phyloP scores from a whole-genome alignment of 2,329 filamentous ascomycete species.

The Penicillium hordei region DNA sequence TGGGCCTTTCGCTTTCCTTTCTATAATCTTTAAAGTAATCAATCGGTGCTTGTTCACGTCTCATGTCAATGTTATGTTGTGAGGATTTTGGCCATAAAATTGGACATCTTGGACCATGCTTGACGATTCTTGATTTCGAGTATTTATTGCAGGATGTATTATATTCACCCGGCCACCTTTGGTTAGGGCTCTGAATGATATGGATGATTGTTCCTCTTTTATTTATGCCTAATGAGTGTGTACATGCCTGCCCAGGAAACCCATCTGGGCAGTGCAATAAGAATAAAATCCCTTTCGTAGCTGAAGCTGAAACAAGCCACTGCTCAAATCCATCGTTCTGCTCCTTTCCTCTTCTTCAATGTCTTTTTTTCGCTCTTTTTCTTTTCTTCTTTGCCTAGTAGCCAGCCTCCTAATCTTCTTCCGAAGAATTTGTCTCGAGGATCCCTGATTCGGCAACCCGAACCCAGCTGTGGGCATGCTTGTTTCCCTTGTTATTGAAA shows the following conservation, averaged over 20 bases:
- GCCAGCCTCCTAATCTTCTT: background rate
- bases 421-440: background rate
- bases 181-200: background rate
- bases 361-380: background rate
- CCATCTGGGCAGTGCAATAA: background rate
- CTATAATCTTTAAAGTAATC: slow-evolving; percentile 14
- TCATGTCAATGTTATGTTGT: slow-evolving; percentile 6
- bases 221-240: background rate
- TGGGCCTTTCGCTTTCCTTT: background rate
- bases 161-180: background rate
- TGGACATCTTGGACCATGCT: slow-evolving; percentile 1
- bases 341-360: background rate
- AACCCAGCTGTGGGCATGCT: background rate
- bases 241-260: background rate
- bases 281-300: background rate
- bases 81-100: background rate
- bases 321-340: background rate
- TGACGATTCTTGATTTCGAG: background rate
- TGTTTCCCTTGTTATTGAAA: background rate
- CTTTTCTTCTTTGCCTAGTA: background rate
- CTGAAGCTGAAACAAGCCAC: background rate
- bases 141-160: background rate
- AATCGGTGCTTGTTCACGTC: background rate
- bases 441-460: background rate
- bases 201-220: background rate